A percentile compares a stretch with the other conserved stretches of the same genome.
Evolutionary conservation across 78 protist genomes (phyloP).

Genomic region (Polysphondylium violaceum): DNA sequence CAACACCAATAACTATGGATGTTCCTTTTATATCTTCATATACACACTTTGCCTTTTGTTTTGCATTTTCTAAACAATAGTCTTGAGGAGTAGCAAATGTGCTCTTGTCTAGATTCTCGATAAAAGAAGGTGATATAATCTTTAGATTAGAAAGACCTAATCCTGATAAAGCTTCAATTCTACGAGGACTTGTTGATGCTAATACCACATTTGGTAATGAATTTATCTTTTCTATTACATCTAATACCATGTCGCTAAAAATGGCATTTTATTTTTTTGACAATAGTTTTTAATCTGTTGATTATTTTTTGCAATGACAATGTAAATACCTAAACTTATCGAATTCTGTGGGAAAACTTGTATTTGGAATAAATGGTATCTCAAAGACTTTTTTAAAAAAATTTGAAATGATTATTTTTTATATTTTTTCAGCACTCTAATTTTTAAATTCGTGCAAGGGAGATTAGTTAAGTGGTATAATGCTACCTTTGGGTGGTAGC

Average conservation of each 20-base stretch:
- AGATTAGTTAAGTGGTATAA: constrained; percentile 54
- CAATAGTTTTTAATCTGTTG: too few species aligned
- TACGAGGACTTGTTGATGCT: constrained; percentile 73
- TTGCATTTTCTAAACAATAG: constrained; percentile 47
- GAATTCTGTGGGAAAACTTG: too few species aligned
- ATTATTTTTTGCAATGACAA: too few species aligned
- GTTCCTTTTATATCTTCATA: background rate
- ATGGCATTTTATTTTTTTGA: too few species aligned
- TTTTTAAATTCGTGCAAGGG: too few species aligned
- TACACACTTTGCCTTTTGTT: constrained; percentile 7
- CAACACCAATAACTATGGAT: constrained; percentile 64
- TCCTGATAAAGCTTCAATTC: constrained; percentile 26
- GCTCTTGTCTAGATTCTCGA: constrained; percentile 63
- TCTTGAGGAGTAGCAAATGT: constrained; percentile 3
- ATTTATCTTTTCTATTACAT: constrained; percentile 30
- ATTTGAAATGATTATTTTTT: too few species aligned
- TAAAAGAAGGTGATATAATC: constrained; percentile 41
- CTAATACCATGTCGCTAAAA: constrained; percentile 79
- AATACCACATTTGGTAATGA: constrained; percentile 28
- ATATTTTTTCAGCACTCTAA: too few species aligned
- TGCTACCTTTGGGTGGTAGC: constrained; percentile 66
- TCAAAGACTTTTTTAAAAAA: too few species aligned
- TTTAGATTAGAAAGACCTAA: constrained; percentile 58
- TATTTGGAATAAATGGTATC: background rate
- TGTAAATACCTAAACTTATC: too few species aligned